phyloP scores from a whole-genome alignment of 2,329 filamentous ascomycete species.

The Cyphellophora attinorum region DNA sequence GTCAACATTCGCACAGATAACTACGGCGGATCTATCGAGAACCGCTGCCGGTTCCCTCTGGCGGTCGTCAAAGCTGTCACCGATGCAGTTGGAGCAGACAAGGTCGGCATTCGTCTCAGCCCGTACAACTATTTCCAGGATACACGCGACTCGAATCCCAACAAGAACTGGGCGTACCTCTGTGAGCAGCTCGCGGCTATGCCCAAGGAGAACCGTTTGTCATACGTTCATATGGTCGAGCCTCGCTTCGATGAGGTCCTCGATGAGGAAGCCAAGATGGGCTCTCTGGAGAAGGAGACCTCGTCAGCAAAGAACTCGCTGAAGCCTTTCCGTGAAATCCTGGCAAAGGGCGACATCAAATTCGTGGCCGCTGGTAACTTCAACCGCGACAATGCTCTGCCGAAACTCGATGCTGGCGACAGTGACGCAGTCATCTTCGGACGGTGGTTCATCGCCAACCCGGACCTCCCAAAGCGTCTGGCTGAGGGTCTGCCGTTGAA shows the following conservation, averaged over 20 bases:
- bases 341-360: slow-evolving; percentile 29
- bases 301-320: slow-evolving; percentile 24
- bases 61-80: slow-evolving; percentile 43
- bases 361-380: slow-evolving; percentile 42
- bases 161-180: slow-evolving; percentile 35
- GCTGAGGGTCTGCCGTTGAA: slow-evolving; percentile 26
- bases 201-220: slow-evolving; percentile 31
- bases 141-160: slow-evolving; percentile 35
- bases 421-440: slow-evolving; percentile 41
- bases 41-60: slow-evolving; percentile 46
- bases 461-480: slow-evolving; percentile 37
- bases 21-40: slow-evolving; percentile 43
- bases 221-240: slow-evolving; percentile 55
- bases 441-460: slow-evolving; percentile 40
- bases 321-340: slow-evolving; percentile 30
- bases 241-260: slow-evolving; percentile 32
- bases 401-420: slow-evolving; percentile 36
- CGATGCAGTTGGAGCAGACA: slow-evolving; percentile 34
- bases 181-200: slow-evolving; percentile 32
- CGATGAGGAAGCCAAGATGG: slow-evolving; percentile 26
- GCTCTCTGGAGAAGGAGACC: slow-evolving; percentile 23
- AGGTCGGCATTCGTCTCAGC: slow-evolving; percentile 35
- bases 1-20: slow-evolving; percentile 41
- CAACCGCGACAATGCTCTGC: slow-evolving; percentile 41
- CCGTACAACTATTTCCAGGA: slow-evolving; percentile 45